These are phyloP conservation scores for Hondaea fermentalgiana DNA, from an alignment of 108 stramenopile genomes.

Conservation along the genomic window DNA sequence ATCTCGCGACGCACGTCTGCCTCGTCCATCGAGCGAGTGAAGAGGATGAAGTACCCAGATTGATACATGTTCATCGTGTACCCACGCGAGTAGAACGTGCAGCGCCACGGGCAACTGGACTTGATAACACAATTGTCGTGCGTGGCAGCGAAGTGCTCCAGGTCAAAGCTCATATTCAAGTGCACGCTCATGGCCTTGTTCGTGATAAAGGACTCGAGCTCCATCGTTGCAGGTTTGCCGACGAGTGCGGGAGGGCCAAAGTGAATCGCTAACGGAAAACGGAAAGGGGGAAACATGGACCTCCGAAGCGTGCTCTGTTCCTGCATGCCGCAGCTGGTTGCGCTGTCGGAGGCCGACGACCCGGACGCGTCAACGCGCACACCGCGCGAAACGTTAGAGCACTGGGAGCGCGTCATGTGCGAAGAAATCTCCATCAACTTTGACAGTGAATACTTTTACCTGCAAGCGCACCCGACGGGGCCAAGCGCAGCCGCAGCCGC, in stretches of 20 bases:
- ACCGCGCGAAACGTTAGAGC: background rate
- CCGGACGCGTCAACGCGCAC: background rate
- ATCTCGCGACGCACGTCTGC: background rate
- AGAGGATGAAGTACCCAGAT: background rate
- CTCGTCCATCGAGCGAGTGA: background rate
- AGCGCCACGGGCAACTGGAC: background rate
- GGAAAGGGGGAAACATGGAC: background rate
- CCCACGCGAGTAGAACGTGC: background rate
- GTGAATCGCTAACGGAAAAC: background rate
- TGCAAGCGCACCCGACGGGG: background rate
- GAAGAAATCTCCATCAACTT: background rate
- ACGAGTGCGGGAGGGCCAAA: background rate
- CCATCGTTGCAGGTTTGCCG: background rate
- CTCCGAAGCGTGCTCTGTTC: no score
- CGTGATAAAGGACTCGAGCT: background rate
- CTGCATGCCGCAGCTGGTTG: no score
- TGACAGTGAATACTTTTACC: background rate
- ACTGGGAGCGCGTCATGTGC: background rate
- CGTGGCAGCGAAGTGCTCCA: background rate
- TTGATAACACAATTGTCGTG: background rate
- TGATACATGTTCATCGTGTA: background rate
- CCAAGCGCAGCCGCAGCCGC: no score
- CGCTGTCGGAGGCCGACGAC: no score
- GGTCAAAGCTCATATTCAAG: background rate
- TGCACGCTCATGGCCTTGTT: background rate